phyloP scores from a whole-genome alignment of 2,329 filamentous ascomycete genomes.

The Beauveria australis region DNA sequence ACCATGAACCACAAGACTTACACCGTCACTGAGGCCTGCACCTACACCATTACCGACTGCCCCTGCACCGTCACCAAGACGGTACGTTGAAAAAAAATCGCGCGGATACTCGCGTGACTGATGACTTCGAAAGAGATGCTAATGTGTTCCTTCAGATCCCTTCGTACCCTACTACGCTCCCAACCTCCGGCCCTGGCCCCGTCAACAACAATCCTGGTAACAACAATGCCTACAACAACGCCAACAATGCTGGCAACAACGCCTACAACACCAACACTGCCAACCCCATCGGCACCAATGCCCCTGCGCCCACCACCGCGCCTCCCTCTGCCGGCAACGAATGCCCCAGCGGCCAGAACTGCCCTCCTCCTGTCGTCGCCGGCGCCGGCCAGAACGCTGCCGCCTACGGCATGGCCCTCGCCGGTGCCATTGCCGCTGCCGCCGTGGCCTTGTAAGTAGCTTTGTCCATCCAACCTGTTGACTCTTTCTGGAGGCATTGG shows the following conservation, averaged over 20 bases:
- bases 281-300: not conserved
- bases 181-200: no score
- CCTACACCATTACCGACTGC: constrained; percentile 47
- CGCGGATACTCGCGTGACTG: no score
- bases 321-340: not conserved
- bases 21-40: constrained; percentile 45
- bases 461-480: no score
- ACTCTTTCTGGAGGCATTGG: not conserved
- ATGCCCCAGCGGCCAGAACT: not conserved
- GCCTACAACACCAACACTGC: not conserved
- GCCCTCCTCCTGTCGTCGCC: constrained; percentile 13
- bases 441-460: constrained; percentile 21
- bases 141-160: not conserved
- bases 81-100: not conserved
- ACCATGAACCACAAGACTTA: constrained; percentile 43
- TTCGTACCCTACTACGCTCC: not conserved
- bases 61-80: constrained; percentile 35
- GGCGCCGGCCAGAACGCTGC: constrained; percentile 14
- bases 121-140: constrained; percentile 17
- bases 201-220: not conserved
- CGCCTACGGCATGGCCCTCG: constrained; percentile 19
- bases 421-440: constrained; percentile 19
- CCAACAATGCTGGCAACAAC: not conserved
- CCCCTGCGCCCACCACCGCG: no score
- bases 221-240: not conserved